phyloP scores from a whole-genome alignment of 345 rosid species.

The Lumnitzera littorea region DNA sequence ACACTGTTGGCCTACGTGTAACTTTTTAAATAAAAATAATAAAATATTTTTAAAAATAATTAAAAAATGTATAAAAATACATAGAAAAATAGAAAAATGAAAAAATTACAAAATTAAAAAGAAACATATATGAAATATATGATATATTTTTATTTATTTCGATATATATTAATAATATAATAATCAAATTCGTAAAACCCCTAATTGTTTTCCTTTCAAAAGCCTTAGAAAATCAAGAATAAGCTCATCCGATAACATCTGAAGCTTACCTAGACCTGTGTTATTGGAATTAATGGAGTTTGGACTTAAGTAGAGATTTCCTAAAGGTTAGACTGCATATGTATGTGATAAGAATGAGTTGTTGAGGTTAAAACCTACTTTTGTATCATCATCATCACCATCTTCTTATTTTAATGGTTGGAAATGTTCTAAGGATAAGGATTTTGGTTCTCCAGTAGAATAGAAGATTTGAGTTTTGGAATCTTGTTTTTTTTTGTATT shows the following conservation, averaged over 20 bases:
- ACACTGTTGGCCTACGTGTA: too few relatives aligned
- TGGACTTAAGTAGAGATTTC: constrained; percentile 59
- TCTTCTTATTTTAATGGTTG: constrained; percentile 11
- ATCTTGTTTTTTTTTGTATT: constrained; percentile 12
- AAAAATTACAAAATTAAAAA: too few relatives aligned
- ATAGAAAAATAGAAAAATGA: too few relatives aligned
- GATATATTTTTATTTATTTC: too few relatives aligned
- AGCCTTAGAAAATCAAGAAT: constrained; percentile 72
- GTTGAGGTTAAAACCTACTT: constrained; percentile 53
- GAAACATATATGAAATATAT: too few relatives aligned
- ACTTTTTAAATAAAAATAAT: too few relatives aligned
- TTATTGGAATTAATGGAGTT: constrained; percentile 56
- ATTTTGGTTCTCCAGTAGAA: constrained; percentile 5
- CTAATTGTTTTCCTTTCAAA: constrained; percentile 48
- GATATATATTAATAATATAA: too few relatives aligned
- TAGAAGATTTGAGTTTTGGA: constrained; percentile 15
- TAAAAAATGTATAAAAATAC: too few relatives aligned
- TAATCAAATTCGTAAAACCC: constrained; percentile 23
- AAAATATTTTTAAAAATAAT: too few relatives aligned
- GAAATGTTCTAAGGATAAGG: constrained; percentile 7
- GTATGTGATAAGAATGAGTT: constrained; percentile 39
- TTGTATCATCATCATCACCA: constrained; percentile 19
- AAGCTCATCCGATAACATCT: constrained; percentile 60
- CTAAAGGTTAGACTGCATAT: constrained; percentile 83
- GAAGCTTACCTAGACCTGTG: constrained; percentile 79